Conservation (phyloP, 2,329 filamentous ascomycete species). For the Aureobasidium vineae region DNA sequence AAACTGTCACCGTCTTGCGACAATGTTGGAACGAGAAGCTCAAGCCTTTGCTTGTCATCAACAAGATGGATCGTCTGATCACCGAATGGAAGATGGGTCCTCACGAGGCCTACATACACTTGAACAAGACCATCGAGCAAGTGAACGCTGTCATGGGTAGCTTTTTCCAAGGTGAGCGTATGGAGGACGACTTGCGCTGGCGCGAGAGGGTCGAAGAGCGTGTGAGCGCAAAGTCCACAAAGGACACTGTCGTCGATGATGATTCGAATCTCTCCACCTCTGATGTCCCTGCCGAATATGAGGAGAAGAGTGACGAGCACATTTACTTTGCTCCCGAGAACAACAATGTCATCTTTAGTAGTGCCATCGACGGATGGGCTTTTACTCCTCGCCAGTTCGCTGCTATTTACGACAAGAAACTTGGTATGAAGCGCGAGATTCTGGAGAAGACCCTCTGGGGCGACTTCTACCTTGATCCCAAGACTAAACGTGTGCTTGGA, state of each 20-base stretch:
- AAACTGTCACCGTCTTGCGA: constrained; percentile 93
- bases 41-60: constrained; percentile 91
- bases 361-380: constrained; percentile 97
- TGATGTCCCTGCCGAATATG: constrained; percentile 60
- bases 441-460: constrained; percentile 97
- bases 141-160: constrained; percentile 96
- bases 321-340: constrained; percentile 98
- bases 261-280: constrained; percentile 53
- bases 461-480: constrained; percentile 93
- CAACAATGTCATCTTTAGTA: constrained; percentile 99
- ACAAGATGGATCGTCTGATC: constrained; percentile 95
- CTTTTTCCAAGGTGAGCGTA: constrained; percentile 96
- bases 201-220: constrained; percentile 87
- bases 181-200: constrained; percentile 98
- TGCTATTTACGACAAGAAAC: constrained; percentile 89
- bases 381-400: constrained; percentile 97
- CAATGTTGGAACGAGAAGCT: constrained; percentile 96
- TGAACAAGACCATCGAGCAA: constrained; percentile 87
- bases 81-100: constrained; percentile 95
- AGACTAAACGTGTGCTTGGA: constrained; percentile 89
- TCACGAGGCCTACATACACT: constrained; percentile 80
- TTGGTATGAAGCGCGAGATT: constrained; percentile 83
- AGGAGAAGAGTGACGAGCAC: constrained; percentile 93
- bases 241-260: constrained; percentile 51
- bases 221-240: constrained; percentile 65